Evolutionary conservation across 148 eudicot genomes (phyloP), one percentile per base, ranked within the genome.

Genomic region (Gaultheria prostrata): DNA sequence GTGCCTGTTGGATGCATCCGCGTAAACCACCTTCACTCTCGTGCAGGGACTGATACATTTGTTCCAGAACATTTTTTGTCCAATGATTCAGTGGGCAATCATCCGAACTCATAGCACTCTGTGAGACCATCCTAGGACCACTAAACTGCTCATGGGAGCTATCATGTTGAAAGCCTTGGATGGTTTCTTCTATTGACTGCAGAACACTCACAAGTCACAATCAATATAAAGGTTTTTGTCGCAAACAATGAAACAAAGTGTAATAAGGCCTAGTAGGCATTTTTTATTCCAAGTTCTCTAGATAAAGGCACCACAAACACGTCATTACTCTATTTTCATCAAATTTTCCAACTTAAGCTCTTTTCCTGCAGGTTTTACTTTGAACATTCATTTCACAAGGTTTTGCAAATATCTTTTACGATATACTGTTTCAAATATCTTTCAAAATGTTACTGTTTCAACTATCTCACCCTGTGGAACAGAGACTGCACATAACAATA

Each of bases 1-100:
- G 86, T 35, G 90, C 93, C 71, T 85, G 87, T 81, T 82, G 82
- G 51, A 90, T 84, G 85, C 90, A 84, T 81, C 84, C 86, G 15
- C 56, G 75, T 83, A 90, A 82, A 20, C 94, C 91, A 69, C 87
- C 87, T 84, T 90, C 90, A 82, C 85, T 83, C 45, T 85, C 84
- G 59, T 77, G 49, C 65, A 90, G n/a, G 21, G 93, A 90, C 79
- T 89, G 90, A 72, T 85, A 86, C 50, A 89, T 80, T 82, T 87
- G 91, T 82, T 89, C 89, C 84, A 91, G 82, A 45, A 85, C 86
- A 81, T 56, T 28, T 15, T 87, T 88, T 84, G 85, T 90, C 89
- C 89, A 83, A 18, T 87, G 89, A 57, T 88, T 87, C 82, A 87
- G 87, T 56, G 89, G 84, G 71, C 84, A 86, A 88, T 84, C 89